These are phyloP conservation scores for Lunularia cruciata DNA, from an alignment of 225 moss, liverwort and hornwort species.

Conservation along the genomic window DNA sequence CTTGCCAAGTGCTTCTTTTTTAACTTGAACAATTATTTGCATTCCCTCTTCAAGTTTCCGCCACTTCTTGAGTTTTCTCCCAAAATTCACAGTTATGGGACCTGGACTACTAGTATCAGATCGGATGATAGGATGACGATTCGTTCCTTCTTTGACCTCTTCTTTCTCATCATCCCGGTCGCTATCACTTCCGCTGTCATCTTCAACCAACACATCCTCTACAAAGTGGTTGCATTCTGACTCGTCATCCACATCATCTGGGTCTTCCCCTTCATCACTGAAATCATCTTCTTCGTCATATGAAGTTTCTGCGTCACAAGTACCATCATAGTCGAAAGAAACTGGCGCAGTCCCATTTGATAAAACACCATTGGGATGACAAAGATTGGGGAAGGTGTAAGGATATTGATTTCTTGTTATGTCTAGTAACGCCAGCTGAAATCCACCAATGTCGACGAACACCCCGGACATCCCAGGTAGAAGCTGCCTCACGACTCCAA, in stretches of 20 bases:
- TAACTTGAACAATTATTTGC: slow-evolving; percentile 97
- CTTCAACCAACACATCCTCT: slow-evolving; percentile 22
- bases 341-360: slow-evolving; percentile 11
- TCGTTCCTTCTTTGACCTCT: slow-evolving; percentile 27
- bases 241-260: slow-evolving; percentile 31
- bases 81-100: slow-evolving; percentile 92
- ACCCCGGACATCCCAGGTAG: slow-evolving; percentile 96
- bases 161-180: background rate
- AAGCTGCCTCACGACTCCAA: slow-evolving; percentile 90
- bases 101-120: slow-evolving; percentile 35
- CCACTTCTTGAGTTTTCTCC: slow-evolving; percentile 94
- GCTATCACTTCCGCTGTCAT: background rate
- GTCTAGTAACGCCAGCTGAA: slow-evolving; percentile 85
- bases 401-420: slow-evolving; percentile 89
- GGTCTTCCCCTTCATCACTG: slow-evolving; percentile 41
- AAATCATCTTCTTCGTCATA: slow-evolving; percentile 30
- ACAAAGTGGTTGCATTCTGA: slow-evolving; percentile 24
- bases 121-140: slow-evolving; percentile 16
- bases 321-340: slow-evolving; percentile 19
- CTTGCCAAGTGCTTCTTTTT: slow-evolving; percentile 95
- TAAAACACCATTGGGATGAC: slow-evolving; percentile 12
- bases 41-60: slow-evolving; percentile 87
- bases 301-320: slow-evolving; percentile 38
- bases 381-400: slow-evolving; percentile 76
- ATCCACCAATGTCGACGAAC: slow-evolving; percentile 87